A percentile compares a stretch with the other conserved stretches of the same genome.
These are phyloP conservation scores for Colletotrichum sublineola DNA, from an alignment of 2,329 filamentous ascomycete species.

Conservation along the genomic window DNA sequence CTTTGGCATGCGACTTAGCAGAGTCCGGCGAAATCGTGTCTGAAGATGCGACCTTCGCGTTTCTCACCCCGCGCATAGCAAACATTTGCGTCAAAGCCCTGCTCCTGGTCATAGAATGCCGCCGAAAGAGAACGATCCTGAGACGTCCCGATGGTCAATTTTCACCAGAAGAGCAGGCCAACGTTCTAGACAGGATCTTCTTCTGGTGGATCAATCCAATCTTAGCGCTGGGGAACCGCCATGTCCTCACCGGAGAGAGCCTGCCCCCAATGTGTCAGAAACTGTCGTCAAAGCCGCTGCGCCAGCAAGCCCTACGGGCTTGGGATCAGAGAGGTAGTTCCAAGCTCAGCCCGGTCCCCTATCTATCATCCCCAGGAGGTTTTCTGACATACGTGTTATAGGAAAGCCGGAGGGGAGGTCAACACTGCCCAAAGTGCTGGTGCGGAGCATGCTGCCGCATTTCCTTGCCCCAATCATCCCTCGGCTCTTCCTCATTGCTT, in stretches of 20 bases:
- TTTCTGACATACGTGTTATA: neutral
- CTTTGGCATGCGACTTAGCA: no score
- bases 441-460: neutral
- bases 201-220: constrained; percentile 37
- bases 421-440: constrained; percentile 11
- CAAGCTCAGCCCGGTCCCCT: no score
- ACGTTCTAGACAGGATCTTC: constrained; percentile 5
- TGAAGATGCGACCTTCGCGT: no score
- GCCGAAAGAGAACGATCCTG: constrained; percentile 5
- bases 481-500: constrained; percentile 18
- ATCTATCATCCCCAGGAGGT: neutral
- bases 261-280: neutral
- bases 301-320: constrained; percentile 2
- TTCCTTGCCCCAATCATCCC: constrained; percentile 21
- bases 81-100: neutral
- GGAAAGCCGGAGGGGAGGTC: constrained; percentile 18
- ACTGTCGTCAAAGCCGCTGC: constrained; percentile 13
- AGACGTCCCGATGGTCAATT: neutral
- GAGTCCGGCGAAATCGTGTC: no score
- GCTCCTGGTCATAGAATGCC: neutral
- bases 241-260: constrained; percentile 2
- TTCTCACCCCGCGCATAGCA: no score
- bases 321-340: constrained; percentile 31
- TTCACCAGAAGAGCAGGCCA: constrained; percentile 10
- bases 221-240: neutral